Evolutionary conservation across 1,139 yeast genomes (phyloP).

Genomic region (Pichia sp.): DNA sequence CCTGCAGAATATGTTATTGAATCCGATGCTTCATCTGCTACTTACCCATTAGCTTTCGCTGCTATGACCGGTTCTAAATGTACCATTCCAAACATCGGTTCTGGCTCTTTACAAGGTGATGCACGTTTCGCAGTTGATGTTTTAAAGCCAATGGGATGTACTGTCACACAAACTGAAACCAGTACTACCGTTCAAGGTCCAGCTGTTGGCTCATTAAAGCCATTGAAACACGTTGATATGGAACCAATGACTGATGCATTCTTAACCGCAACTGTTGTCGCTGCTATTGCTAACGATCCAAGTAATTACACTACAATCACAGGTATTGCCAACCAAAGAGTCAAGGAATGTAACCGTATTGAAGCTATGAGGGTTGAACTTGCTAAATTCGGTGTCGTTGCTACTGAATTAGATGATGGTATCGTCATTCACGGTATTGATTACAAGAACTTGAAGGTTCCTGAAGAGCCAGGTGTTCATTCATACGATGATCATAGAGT

Average conservation of each 20-base stretch:
- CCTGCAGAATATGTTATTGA: conserved; percentile 88
- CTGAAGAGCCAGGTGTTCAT: conserved; percentile 58
- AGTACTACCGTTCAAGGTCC: conserved; percentile 96
- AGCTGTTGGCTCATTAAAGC: conserved; percentile 60
- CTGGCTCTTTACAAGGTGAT: conserved; percentile 92
- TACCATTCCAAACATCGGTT: conserved; percentile 93
- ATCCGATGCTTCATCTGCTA: conserved; percentile 98
- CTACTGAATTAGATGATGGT: conserved; percentile 89
- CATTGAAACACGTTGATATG: conserved; percentile 84
- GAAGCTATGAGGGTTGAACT: conserved; percentile 91
- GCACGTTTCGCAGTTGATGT: conserved; percentile 96
- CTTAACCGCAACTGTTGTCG: conserved; percentile 94
- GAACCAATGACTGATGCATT: conserved; percentile 99
- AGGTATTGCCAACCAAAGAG: conserved; percentile 98
- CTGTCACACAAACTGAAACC: conserved; percentile 73
- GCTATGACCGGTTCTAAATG: conserved; percentile 96
- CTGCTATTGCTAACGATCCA: conserved; percentile 67
- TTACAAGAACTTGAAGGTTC: conserved; percentile 46
- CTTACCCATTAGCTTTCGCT: conserved; percentile 96
- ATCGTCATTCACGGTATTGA: conserved; percentile 76
- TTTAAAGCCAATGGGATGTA: conserved; percentile 92
- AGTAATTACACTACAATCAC: conserved; percentile 69
- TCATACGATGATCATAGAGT: conserved; percentile 97
- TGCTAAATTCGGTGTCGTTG: conserved; percentile 84
- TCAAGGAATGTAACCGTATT: conserved; percentile 95